Conservation (phyloP, 2,329 filamentous ascomycete genomes). For the Fusarium brachygibbosum region DNA sequence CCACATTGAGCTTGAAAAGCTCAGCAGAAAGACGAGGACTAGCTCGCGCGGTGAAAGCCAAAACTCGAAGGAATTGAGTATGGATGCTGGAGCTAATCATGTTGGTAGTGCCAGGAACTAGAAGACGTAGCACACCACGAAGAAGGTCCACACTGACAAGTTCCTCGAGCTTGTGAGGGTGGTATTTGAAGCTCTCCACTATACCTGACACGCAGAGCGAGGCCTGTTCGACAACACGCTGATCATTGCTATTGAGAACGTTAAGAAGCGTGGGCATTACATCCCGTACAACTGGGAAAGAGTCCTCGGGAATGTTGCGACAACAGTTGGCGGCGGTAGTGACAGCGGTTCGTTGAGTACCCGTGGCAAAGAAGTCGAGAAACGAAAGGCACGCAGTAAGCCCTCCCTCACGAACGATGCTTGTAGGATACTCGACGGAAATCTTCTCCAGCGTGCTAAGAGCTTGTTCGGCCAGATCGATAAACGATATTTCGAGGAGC, state of each 20-base stretch:
- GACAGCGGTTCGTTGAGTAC: conserved; percentile 95
- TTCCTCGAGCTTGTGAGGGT: conserved; percentile 89
- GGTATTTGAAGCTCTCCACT: conserved; percentile 95
- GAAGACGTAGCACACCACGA: conserved; percentile 84
- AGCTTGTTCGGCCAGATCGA: conserved; percentile 96
- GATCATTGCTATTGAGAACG: conserved; percentile 91
- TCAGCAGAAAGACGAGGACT: conserved; percentile 90
- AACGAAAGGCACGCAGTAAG: conserved; percentile 96
- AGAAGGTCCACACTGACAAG: conserved; percentile 90
- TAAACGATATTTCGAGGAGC: conserved; percentile 94
- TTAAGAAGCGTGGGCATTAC: conserved; percentile 97
- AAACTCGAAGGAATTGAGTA: conserved; percentile 92
- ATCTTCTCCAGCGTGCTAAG: conserved; percentile 98
- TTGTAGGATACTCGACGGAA: conserved; percentile 92
- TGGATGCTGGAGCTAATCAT: conserved; percentile 94
- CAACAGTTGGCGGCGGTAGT: conserved; percentile 99
- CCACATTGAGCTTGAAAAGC: conserved; percentile 94
- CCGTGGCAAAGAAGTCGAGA: conserved; percentile 97
- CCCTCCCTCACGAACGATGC: conserved; percentile 95
- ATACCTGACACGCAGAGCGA: conserved; percentile 96
- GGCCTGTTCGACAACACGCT: conserved; percentile 96
- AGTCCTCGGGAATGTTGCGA: conserved; percentile 94
- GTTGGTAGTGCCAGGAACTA: conserved; percentile 95
- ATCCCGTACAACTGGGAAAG: conserved; percentile 89
- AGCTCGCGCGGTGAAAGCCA: conserved; percentile 90